phyloP scores from a whole-genome alignment of 345 rosid genomes.

The Populus ilicifolia region DNA sequence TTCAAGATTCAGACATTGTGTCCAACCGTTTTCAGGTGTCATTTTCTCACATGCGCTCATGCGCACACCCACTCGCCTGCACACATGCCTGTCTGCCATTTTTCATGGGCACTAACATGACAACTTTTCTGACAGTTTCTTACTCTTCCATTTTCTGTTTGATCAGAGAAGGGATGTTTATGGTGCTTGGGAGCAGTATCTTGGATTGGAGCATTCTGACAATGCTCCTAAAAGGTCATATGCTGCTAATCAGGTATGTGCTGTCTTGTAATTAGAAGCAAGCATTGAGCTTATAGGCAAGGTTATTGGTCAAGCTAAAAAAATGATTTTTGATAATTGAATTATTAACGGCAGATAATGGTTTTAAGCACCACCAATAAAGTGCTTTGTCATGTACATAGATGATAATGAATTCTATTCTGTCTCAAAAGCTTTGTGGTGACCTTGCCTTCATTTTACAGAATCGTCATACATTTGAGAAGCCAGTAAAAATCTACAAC shows the following conservation, averaged over 20 bases:
- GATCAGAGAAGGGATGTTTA: conserved; percentile 78
- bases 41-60: too few relatives aligned
- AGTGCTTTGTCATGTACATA: background rate
- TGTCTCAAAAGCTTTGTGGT: background rate
- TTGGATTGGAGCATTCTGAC: conserved; percentile 92
- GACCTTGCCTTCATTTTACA: conserved; percentile 5
- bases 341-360: background rate
- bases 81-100: background rate
- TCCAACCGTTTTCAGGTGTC: conserved; percentile 32
- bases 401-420: background rate
- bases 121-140: background rate
- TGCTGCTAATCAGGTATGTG: conserved; percentile 69
- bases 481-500: conserved; percentile 34
- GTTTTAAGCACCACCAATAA: background rate
- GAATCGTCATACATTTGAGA: conserved; percentile 30
- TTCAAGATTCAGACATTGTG: conserved; percentile 28
- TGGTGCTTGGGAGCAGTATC: conserved; percentile 97
- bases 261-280: background rate
- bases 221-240: conserved; percentile 75
- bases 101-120: background rate
- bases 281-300: background rate
- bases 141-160: background rate
- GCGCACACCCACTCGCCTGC: background rate
- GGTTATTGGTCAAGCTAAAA: background rate
- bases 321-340: background rate